Evolutionary conservation across 305 asterid species (phyloP), one percentile per base, ranked within the genome.

Genomic region (Rubia occidens): DNA sequence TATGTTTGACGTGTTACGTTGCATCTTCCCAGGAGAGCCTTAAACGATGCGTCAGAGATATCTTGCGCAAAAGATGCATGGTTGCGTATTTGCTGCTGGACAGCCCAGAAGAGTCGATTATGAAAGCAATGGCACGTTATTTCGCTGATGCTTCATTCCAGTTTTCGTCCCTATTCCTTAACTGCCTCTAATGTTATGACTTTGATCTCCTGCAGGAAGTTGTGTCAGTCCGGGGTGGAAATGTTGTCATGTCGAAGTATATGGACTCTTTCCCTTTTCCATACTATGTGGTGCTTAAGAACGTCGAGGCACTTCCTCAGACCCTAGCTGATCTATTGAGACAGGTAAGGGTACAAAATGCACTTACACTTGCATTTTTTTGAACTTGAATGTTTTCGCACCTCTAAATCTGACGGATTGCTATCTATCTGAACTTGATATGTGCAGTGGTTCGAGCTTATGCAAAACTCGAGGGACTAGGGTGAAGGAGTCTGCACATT

Each of bases 371-470:
- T 15, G 11, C 60, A 64, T 21, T 37, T 24, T n/a, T 67, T 51
- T 43, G 1, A 32, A 1, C 37, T 32, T 26, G 5, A 40, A 5
- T 32, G 66, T 69, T 17, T 63, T 45, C 69, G 59, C 21, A 21
- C 3, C 37, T 11, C 35, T 4, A 15, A 15, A 29, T 35, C 14
- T 29, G 18, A 24, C 37, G 6, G 21, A 11, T 45, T 37, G 43
- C 76, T 47, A 68, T 24, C 58, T 66, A 44, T 56, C 42, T 77
- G 15, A 68, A 54, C 68, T 63, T 49, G 15, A 44, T 45, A 7
- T 42, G 15, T 62, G 32, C 91, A 92, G 98, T 92, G 98, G 98
- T 92, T 92, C 70, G 98, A 92, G 86, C 95, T 92, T 60, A 92
- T 89, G 95, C 96, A 85, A 71, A 37, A 81, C 69, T 78, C 89